Conservation (phyloP, 2,329 filamentous ascomycete genomes). For the Orbilia oligospora region DNA sequence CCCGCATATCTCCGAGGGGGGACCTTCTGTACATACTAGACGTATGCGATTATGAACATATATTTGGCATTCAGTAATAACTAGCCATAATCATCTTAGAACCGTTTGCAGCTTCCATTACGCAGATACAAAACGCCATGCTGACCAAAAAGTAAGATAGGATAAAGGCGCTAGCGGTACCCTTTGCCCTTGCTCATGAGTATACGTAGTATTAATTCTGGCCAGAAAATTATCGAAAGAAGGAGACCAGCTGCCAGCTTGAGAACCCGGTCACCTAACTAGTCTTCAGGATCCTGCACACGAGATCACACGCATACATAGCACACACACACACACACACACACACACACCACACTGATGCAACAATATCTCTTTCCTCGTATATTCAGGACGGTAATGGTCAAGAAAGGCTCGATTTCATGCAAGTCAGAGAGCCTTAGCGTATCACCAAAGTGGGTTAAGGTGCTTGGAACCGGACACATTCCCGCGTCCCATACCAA, state of each 20-base stretch:
- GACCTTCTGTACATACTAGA: constrained; percentile 47
- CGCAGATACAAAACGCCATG: constrained; percentile 14
- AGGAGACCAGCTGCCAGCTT: constrained; percentile 28
- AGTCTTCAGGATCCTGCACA: constrained; percentile 11
- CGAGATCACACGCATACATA: constrained; percentile 24
- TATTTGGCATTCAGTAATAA: constrained; percentile 18
- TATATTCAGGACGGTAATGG: constrained; percentile 43
- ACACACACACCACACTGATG: constrained; percentile 34
- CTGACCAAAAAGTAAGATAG: constrained; percentile 17
- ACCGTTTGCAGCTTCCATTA: constrained; percentile 49
- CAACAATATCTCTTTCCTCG: constrained; percentile 40
- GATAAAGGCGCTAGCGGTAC: constrained; percentile 14
- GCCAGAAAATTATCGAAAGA: constrained; percentile 7
- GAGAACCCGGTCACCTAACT: constrained; percentile 26
- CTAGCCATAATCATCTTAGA: constrained; percentile 15
- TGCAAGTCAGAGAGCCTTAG: constrained; percentile 49
- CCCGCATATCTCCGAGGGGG: constrained; percentile 11
- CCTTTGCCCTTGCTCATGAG: constrained; percentile 40
- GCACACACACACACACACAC: constrained; percentile 36
- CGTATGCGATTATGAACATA: constrained; percentile 42
- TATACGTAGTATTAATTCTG: no score
- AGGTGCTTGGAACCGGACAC: constrained; percentile 48
- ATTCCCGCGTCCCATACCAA: constrained; percentile 56
- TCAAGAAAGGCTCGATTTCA: constrained; percentile 33
- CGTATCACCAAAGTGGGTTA: constrained; percentile 44